Base-by-base conservation (phyloP, 2,329 filamentous ascomycete genomes). In the Dothistroma pini region DNA sequence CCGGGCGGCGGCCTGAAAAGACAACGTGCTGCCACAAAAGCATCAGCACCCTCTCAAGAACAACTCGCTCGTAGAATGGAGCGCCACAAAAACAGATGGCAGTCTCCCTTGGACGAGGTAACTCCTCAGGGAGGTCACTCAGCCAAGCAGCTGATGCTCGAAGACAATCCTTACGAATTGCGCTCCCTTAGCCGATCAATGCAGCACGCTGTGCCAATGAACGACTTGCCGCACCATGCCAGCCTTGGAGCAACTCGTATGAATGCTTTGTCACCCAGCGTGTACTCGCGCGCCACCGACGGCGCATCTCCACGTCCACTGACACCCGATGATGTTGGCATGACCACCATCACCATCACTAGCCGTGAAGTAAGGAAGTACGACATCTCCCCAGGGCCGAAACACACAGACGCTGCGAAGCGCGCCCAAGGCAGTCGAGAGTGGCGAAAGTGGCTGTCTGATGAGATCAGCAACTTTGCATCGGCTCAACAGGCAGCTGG, bases 381-480 rank as follows among this genome's bases (percentile, higher is more conserved):
- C 60, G 71, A 76, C 14, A 70, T 75, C 31, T 73, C 73, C 7
- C 68, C 69, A 7, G 55, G 65, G 11, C 72, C 71, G 61, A 49
- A 41, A 44, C 11, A 56, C 19, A 54, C 54, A 32, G 50, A 58
- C 25, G 51, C 53, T 11, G 29, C 47, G 14, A 51, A 55, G n/a
- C 51, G 51, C 35, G 35, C 31, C 3, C 22, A 72, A 66, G 55
- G 75, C 68, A 80, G 79, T 65, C 69, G 70, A 32, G 79, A 81
- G 41, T 81, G 79, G 79, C 77, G 76, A 35, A 73, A 72, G 11
- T 81, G 79, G 79, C 66, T 81, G 2, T 78, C 76, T 2, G 74
- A 76, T 55, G 78, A 81, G 62, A 73, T 80, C 25, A 74, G 72
- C 1, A 74, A 75, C 12, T 72, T 54, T 35, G 29, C 51, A 19